phyloP scores from a whole-genome alignment of 192 early-diverging fungal species.

The Rhizoclosmatium globosum region DNA sequence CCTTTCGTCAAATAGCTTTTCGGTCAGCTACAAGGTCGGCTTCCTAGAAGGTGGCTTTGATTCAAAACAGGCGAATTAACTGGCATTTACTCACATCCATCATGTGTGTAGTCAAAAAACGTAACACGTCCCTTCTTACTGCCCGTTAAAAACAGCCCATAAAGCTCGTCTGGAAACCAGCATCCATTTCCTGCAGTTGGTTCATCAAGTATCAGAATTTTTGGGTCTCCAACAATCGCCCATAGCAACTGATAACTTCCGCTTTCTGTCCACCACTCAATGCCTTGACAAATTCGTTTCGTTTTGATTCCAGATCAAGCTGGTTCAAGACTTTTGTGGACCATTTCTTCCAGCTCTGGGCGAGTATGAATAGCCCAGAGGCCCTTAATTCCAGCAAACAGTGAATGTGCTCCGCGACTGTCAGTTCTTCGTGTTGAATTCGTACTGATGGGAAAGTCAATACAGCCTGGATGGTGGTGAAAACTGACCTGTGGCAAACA shows the following conservation, averaged over 20 bases:
- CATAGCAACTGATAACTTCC: constrained; percentile 72
- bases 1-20: constrained; percentile 76
- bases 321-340: constrained; percentile 47
- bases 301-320: constrained; percentile 39
- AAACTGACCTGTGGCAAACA: constrained; percentile 71
- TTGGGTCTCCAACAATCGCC: constrained; percentile 68
- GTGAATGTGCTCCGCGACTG: constrained; percentile 67
- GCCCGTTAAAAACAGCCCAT: constrained; percentile 62
- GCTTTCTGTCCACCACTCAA: constrained; percentile 66
- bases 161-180: constrained; percentile 67
- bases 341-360: constrained; percentile 49
- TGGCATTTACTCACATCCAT: constrained; percentile 25
- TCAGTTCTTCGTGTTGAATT: constrained; percentile 73
- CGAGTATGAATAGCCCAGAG: constrained; percentile 51
- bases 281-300: constrained; percentile 10
- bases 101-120: constrained; percentile 39
- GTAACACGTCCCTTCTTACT: constrained; percentile 66
- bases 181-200: constrained; percentile 70
- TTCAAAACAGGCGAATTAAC: constrained; percentile 4
- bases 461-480: not conserved
- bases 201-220: constrained; percentile 70
- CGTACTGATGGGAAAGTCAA: constrained; percentile 51
- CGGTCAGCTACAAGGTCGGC: constrained; percentile 67
- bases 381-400: constrained; percentile 73
- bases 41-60: constrained; percentile 75